These are phyloP conservation scores for Raphanus hybrid DNA, from an alignment of 441 rosid species.

Conservation along the genomic window DNA sequence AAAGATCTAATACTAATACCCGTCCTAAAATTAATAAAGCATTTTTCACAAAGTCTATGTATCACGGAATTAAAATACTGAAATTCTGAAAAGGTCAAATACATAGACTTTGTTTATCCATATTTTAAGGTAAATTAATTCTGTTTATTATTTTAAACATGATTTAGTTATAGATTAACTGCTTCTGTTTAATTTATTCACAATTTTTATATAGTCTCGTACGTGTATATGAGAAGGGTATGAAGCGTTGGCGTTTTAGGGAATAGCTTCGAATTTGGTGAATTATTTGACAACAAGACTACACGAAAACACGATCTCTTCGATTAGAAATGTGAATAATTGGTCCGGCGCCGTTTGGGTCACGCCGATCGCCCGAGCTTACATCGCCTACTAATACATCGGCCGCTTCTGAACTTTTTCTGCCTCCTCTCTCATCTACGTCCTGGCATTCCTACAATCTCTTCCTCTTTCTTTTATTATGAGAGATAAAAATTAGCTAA, in stretches of 20 bases:
- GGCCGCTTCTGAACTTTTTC: conserved; percentile 96
- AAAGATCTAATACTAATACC: too few species aligned
- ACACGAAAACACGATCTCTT: conserved; percentile 83
- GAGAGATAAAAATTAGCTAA: neutral
- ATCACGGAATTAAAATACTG: too few species aligned
- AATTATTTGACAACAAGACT: conserved; percentile 77
- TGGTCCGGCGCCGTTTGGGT: conserved; percentile 97
- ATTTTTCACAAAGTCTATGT: too few species aligned
- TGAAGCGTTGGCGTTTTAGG: conserved; percentile 93
- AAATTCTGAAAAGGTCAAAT: too few species aligned
- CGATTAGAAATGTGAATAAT: conserved; percentile 85
- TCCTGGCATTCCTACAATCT: conserved; percentile 49
- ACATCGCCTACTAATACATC: conserved; percentile 80
- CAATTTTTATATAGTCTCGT: conserved; percentile 19
- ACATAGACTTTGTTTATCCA: too few species aligned
- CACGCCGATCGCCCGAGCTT: conserved; percentile 86
- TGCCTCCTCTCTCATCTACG: conserved; percentile 76
- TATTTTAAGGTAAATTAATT: too few species aligned
- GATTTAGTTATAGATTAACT: too few species aligned
- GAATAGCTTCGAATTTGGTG: conserved; percentile 84
- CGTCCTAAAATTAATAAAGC: too few species aligned
- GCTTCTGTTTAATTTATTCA: neutral
- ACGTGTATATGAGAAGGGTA: conserved; percentile 52
- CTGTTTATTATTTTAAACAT: too few species aligned
- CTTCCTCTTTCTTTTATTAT: neutral